phyloP scores from a whole-genome alignment of 1,139 yeast genomes.

The Saccharomyces hybrid region DNA sequence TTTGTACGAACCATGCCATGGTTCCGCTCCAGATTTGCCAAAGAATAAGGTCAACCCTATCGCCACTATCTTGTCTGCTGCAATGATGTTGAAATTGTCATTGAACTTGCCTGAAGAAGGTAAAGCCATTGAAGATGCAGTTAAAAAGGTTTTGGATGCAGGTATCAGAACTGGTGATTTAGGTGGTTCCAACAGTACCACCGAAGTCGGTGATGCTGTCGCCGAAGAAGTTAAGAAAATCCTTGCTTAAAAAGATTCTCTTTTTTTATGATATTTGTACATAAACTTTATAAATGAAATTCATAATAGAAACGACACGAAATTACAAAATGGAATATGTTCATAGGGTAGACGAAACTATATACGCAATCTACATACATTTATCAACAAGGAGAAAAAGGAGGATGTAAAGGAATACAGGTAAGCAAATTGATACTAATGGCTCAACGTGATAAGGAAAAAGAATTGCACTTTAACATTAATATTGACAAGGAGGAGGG shows the following conservation, averaged over 20 bases:
- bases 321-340: not conserved
- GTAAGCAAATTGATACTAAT: not conserved
- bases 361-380: not conserved
- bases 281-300: not conserved
- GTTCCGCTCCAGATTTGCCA: constrained; percentile 93
- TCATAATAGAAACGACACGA: constrained; percentile 1
- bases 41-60: constrained; percentile 86
- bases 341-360: not conserved
- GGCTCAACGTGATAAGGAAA: not conserved
- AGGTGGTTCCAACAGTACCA: constrained; percentile 70
- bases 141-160: constrained; percentile 65
- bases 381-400: not conserved
- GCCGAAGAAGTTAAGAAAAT: constrained; percentile 63
- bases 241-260: constrained; percentile 12
- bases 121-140: constrained; percentile 83
- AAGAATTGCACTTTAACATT: not conserved
- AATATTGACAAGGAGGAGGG: not conserved
- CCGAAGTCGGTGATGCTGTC: constrained; percentile 90
- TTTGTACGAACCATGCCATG: constrained; percentile 96
- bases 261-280: not conserved
- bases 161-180: constrained; percentile 90
- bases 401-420: not conserved
- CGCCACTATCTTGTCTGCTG: constrained; percentile 90
- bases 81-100: constrained; percentile 93
- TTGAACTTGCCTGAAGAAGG: constrained; percentile 79